Conservation (phyloP, 169 alveolate species). For the Plasmodium falciparum region DNA sequence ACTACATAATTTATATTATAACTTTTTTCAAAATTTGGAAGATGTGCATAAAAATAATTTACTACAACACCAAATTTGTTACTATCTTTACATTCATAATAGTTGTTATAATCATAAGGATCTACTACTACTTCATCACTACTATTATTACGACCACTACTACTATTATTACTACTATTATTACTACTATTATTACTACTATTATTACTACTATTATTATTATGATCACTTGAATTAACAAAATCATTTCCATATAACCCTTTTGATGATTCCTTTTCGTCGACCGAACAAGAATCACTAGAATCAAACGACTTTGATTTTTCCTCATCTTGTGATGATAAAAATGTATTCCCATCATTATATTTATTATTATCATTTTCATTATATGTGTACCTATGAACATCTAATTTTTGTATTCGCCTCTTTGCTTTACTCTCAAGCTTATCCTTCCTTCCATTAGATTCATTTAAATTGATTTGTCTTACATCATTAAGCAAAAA, state of each 20-base stretch:
- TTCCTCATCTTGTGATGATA: too few relatives aligned
- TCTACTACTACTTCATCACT: background rate
- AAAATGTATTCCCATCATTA: background rate
- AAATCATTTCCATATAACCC: too few relatives aligned
- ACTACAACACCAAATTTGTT: background rate
- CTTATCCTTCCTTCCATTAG: background rate
- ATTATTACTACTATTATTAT: background rate
- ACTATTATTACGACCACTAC: background rate
- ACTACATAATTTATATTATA: background rate
- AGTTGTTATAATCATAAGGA: background rate
- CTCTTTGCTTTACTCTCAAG: background rate
- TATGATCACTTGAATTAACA: background rate
- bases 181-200: background rate
- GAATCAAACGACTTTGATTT: too few relatives aligned
- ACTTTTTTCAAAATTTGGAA: background rate
- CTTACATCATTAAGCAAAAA: constrained; percentile 18
- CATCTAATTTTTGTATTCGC: background rate
- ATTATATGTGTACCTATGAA: background rate
- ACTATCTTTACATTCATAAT: background rate
- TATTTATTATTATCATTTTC: background rate
- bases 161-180: background rate
- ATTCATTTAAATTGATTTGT: background rate
- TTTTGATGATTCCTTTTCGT: too few relatives aligned
- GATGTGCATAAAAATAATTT: background rate
- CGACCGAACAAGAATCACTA: too few relatives aligned